Evolutionary conservation across 2,329 filamentous ascomycete species (phyloP).

Genomic region (Dichotomopilus funicola): DNA sequence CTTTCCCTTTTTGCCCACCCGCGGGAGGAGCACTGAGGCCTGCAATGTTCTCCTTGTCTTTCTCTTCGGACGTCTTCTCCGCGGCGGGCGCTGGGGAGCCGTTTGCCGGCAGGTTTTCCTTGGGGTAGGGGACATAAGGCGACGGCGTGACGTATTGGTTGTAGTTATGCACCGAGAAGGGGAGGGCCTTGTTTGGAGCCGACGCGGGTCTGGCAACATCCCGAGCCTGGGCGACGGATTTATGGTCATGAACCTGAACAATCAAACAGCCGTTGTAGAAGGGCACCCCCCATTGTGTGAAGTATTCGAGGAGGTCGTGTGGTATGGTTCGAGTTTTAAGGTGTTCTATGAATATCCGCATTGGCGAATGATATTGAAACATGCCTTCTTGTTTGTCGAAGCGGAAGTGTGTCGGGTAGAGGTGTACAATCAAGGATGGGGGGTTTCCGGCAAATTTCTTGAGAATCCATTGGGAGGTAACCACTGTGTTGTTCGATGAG

Average conservation of each 20-base stretch:
- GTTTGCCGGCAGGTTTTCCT: constrained; percentile 34
- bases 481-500: constrained; percentile 13
- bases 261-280: constrained; percentile 97
- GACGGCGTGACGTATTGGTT: constrained; percentile 88
- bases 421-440: constrained; percentile 79
- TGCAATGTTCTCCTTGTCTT: constrained; percentile 55
- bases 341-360: constrained; percentile 75
- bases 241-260: constrained; percentile 87
- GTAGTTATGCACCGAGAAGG: constrained; percentile 87
- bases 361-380: constrained; percentile 87
- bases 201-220: constrained; percentile 48
- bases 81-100: constrained; percentile 23
- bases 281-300: constrained; percentile 62
- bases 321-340: constrained; percentile 71
- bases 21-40: constrained; percentile 40
- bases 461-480: constrained; percentile 70
- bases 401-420: constrained; percentile 78
- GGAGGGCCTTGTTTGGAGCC: constrained; percentile 54
- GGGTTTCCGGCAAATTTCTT: constrained; percentile 60
- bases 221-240: constrained; percentile 56
- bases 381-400: constrained; percentile 93
- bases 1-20: constrained; percentile 40
- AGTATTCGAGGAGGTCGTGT: constrained; percentile 78
- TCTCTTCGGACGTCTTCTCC: constrained; percentile 34
- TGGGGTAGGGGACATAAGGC: constrained; percentile 70